phyloP scores from a whole-genome alignment of 2,329 filamentous ascomycete species.

The Immersiporthe knoxdaviesiana region DNA sequence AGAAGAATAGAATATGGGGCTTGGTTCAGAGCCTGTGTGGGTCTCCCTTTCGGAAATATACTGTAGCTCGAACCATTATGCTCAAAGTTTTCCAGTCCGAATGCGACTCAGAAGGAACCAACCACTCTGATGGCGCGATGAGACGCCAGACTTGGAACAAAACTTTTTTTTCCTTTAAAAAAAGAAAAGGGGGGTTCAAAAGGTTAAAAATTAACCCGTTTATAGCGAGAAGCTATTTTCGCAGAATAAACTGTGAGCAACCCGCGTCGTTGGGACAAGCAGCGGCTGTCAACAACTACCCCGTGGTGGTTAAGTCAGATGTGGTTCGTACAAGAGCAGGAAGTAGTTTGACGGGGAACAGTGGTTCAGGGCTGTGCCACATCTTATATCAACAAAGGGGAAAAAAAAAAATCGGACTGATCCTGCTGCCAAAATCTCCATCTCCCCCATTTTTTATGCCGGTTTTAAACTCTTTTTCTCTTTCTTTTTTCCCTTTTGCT shows the following conservation, averaged over 20 bases:
- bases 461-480: too few species aligned
- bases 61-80: neutral
- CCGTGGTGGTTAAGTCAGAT: neutral
- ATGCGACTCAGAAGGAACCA: too few species aligned
- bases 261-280: too few species aligned
- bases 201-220: neutral
- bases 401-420: too few species aligned
- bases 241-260: neutral
- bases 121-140: neutral
- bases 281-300: neutral
- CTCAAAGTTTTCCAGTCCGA: neutral
- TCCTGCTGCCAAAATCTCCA: neutral
- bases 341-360: neutral
- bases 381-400: too few species aligned
- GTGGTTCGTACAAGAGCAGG: neutral
- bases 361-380: neutral
- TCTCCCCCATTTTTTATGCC: neutral
- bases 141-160: neutral
- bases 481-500: too few species aligned
- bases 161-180: too few species aligned
- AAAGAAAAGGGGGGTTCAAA: neutral
- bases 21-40: neutral
- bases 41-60: neutral
- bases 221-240: neutral
- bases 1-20: neutral